Base-by-base conservation (phyloP, 2,329 filamentous ascomycete genomes). In the Monascus ruber region DNA sequence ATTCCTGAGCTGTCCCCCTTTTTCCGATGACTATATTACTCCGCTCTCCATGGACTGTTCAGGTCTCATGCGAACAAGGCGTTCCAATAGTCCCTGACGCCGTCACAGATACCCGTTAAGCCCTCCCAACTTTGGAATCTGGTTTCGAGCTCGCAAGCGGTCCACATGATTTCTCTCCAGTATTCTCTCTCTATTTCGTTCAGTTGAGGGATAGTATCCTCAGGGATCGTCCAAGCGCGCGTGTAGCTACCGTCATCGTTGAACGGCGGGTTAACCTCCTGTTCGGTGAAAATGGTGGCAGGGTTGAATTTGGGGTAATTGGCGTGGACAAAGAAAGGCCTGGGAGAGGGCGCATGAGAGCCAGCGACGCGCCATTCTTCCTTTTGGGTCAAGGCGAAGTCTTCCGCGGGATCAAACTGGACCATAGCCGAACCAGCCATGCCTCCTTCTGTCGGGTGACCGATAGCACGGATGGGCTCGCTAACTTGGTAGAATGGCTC, bases 401-500 rank as follows among this genome's bases (percentile, higher is more conserved):
- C 61, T 26, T 60, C 54, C 4, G 48, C 41, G 2, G 61, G 60
- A 34, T 64, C 54, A 41, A 55, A 59, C 39, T 63, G 60, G 8
- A 60, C 52, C 60, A 63, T 63, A 31, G 61, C 57, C 9, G 59
- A 56, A 35, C 61, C 60, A 34, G 55, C 54, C 41, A 60, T 50
- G 24, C 56, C 50, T 31, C 49, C 47, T 36, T 51, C 37, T 27
- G 50, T 50, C 31, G 43, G 35, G 42, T 61, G 53, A 40, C 58
- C 58, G 33, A 62, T 53, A 31, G 59, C 53, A 27, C 50, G 49
- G 24, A 63, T 58, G 8, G 49, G 54, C 40, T 62, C 53, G 27
- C 53, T 55, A 34, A 71, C 67, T 28, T 62, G 55, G 45, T 70
- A 68, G 47, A 62, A 69, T 2, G 60, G 47, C 5, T 62, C 54